These are phyloP conservation scores for Euphrasia arctica DNA, from an alignment of 305 asterid genomes.

Conservation along the genomic window DNA sequence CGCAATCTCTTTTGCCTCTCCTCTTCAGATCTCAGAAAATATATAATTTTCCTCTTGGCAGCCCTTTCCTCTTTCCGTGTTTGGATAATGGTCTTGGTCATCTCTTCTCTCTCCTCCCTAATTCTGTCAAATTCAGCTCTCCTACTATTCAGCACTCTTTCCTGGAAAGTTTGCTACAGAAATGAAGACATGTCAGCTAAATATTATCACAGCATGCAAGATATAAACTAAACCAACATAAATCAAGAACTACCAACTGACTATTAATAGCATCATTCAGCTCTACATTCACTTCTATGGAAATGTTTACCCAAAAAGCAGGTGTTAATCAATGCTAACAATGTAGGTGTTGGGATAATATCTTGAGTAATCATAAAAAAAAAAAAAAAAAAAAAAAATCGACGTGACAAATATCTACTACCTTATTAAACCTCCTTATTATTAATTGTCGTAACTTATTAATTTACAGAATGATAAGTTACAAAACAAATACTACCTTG, in stretches of 20 bases:
- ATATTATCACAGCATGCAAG: background rate
- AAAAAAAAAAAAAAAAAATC: background rate
- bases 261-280: background rate
- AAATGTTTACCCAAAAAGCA: background rate
- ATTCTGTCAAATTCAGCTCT: constrained; percentile 52
- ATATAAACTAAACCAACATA: background rate
- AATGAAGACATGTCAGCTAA: background rate
- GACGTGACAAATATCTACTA: background rate
- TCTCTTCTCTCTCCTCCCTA: constrained; percentile 59
- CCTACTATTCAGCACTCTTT: constrained; percentile 53
- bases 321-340: background rate
- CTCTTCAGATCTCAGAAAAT: constrained; percentile 69
- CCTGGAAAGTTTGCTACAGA: constrained; percentile 61
- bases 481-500: constrained; percentile 42
- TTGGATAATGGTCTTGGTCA: constrained; percentile 49
- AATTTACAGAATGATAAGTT: background rate
- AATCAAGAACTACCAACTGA: background rate
- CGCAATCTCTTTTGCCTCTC: constrained; percentile 64
- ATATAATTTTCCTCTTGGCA: constrained; percentile 64
- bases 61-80: constrained; percentile 68
- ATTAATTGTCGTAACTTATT: constrained; percentile 23
- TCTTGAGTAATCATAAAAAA: background rate
- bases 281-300: too few species aligned
- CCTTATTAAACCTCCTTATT: constrained; percentile 80
- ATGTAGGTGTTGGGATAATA: background rate